These are phyloP conservation scores for Leccinum pachyderme DNA, from an alignment of 1,284 basidiomycete genomes.

Conservation along the genomic window DNA sequence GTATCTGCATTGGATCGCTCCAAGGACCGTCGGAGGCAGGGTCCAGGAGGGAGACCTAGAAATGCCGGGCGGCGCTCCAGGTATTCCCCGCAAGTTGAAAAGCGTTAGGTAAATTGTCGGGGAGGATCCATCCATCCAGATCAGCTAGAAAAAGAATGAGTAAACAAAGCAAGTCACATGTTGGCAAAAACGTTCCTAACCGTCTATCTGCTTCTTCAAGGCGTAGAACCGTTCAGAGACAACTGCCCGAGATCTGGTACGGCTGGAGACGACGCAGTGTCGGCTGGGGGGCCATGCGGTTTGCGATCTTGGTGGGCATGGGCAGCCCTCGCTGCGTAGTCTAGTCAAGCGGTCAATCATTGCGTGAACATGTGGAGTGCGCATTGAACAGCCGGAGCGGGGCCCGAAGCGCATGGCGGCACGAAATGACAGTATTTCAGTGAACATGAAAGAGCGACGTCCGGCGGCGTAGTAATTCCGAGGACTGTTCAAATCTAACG, in stretches of 20 bases:
- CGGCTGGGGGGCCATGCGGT: slow-evolving; percentile 17
- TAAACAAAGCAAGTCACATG: slow-evolving; percentile 2
- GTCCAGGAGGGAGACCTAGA: slow-evolving; percentile 23
- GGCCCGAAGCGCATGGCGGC: slow-evolving; percentile 27
- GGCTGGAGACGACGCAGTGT: slow-evolving; percentile 19
- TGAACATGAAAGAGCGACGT: slow-evolving; percentile 8
- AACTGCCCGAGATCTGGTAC: slow-evolving; percentile 10
- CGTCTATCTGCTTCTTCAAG: slow-evolving; percentile 3
- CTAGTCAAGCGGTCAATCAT: slow-evolving; percentile 28
- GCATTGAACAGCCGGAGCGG: slow-evolving; percentile 31
- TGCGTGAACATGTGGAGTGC: slow-evolving; percentile 33
- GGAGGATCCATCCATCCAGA: slow-evolving; percentile 1
- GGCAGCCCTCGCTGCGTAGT: slow-evolving; percentile 27
- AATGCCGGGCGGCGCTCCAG: slow-evolving; percentile 24
- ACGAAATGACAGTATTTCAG: slow-evolving; percentile 20
- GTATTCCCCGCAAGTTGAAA: slow-evolving; percentile 13
- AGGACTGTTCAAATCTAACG: slow-evolving; percentile 4
- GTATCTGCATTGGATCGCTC: slow-evolving; percentile 38
- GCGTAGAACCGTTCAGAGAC: slow-evolving; percentile 3
- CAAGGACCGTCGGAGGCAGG: slow-evolving; percentile 28
- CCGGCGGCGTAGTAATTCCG: slow-evolving; percentile 15
- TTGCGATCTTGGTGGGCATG: slow-evolving; percentile 26
- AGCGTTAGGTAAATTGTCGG: slow-evolving; percentile 1
- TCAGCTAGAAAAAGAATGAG: neutral
- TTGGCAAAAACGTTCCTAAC: slow-evolving; percentile 8